Conservation (phyloP, 495 filamentous ascomycete genomes). For the Xylaria bambusicola region DNA sequence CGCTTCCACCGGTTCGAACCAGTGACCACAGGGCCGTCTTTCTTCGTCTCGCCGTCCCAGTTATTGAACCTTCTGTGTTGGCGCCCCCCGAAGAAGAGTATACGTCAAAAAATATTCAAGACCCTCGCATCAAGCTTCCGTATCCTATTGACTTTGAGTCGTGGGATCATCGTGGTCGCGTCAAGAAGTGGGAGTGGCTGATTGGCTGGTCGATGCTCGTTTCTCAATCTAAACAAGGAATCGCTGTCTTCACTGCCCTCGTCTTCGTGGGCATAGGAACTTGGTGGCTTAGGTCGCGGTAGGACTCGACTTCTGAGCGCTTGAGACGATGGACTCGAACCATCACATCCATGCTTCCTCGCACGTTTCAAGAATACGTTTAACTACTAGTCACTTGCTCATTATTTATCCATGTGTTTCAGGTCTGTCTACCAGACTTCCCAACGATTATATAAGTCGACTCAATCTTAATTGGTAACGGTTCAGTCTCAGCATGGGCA, state of each 20-base stretch:
- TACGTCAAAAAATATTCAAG: conserved; percentile 22
- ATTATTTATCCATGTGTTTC: too few relatives aligned
- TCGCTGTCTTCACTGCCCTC: conserved; percentile 39
- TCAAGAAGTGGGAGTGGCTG: conserved; percentile 42
- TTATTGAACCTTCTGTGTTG: conserved; percentile 39
- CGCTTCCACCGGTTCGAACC: conserved; percentile 71
- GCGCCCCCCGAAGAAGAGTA: conserved; percentile 20
- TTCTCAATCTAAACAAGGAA: conserved; percentile 46
- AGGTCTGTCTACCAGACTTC: too few relatives aligned
- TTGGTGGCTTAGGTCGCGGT: conserved; percentile 43
- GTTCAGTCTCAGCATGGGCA: too few relatives aligned
- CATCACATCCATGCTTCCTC: too few relatives aligned
- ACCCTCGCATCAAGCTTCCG: conserved; percentile 42
- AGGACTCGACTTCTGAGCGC: conserved; percentile 18
- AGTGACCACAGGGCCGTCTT: conserved; percentile 87
- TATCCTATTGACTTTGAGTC: conserved; percentile 45
- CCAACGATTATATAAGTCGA: too few relatives aligned
- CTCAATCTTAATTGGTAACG: too few relatives aligned
- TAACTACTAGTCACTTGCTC: too few relatives aligned
- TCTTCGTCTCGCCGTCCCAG: conserved; percentile 61
- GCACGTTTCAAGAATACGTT: too few relatives aligned
- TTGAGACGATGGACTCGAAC: conserved; percentile 1
- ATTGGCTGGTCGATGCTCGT: conserved; percentile 50
- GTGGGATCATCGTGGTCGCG: conserved; percentile 44
- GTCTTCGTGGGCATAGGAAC: conserved; percentile 35